Conservation (phyloP, 805 yeast genomes). For the Lachancea dasiensis region DNA sequence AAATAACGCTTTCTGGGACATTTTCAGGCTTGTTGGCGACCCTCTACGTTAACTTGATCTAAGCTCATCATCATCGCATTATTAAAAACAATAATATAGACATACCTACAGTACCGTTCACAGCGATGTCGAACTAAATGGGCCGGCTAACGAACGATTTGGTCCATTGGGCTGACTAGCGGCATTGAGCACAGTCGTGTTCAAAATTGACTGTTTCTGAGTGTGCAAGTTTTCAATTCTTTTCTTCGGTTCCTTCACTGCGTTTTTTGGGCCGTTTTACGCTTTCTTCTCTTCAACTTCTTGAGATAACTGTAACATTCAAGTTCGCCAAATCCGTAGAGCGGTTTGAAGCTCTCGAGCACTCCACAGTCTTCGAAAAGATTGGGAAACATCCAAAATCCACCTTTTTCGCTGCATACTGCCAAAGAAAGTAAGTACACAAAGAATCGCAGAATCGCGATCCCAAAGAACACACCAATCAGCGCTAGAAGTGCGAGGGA, state of each 20-base stretch:
- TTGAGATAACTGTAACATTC: constrained; percentile 30
- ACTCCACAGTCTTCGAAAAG: constrained; percentile 94
- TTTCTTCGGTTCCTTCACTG: constrained; percentile 5
- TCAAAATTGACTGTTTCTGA: too few species aligned
- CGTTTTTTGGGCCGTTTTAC: constrained; percentile 22
- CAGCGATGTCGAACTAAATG: not conserved
- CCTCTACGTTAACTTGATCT: not conserved
- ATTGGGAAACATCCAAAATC: constrained; percentile 96
- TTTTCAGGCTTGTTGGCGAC: not conserved
- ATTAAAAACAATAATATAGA: constrained; percentile 1
- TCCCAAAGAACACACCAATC: constrained; percentile 64
- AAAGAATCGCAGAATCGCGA: constrained; percentile 75
- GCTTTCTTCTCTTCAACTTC: constrained; percentile 29
- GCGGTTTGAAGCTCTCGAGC: constrained; percentile 82
- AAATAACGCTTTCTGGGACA: constrained; percentile 6
- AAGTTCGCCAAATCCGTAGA: constrained; percentile 73
- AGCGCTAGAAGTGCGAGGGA: constrained; percentile 72
- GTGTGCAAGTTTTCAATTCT: too few species aligned
- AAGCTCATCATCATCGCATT: constrained; percentile 1
- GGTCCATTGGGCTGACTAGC: too few species aligned
- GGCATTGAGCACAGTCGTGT: too few species aligned
- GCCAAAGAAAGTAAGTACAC: constrained; percentile 42
- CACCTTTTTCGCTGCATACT: constrained; percentile 43
- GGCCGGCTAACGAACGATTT: not conserved
- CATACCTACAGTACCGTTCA: not conserved